A percentile compares a stretch with the other conserved stretches of the same genome.
These are phyloP conservation scores for Isatis lusitanica DNA, from an alignment of 441 rosid genomes.

Conservation along the genomic window DNA sequence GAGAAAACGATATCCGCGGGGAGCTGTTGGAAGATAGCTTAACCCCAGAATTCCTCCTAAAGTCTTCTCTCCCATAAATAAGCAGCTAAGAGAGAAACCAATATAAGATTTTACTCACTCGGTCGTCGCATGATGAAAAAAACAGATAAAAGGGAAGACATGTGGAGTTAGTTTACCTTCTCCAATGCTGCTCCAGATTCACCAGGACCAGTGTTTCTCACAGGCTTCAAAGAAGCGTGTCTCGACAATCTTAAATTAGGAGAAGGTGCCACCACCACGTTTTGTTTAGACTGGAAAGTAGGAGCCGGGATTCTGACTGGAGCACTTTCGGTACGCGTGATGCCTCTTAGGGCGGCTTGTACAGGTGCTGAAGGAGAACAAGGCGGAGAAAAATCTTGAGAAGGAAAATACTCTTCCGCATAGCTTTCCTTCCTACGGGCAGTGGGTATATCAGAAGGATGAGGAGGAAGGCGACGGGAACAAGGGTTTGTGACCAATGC, in stretches of 20 bases:
- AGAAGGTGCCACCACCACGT: slow-evolving; percentile 49
- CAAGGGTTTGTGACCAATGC: slow-evolving; percentile 54
- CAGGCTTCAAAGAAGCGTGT: slow-evolving; percentile 44
- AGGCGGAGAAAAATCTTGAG: slow-evolving; percentile 69
- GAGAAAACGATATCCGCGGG: slow-evolving; percentile 58
- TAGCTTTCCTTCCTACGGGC: slow-evolving; percentile 48
- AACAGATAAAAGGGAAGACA: slow-evolving; percentile 1
- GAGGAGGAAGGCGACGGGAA: slow-evolving; percentile 57
- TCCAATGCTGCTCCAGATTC: slow-evolving; percentile 50
- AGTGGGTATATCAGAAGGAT: slow-evolving; percentile 49
- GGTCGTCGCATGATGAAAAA: slow-evolving; percentile 6
- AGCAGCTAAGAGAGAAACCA: slow-evolving; percentile 40
- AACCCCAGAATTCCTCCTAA: slow-evolving; percentile 48
- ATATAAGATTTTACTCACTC: neutral
- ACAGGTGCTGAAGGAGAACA: slow-evolving; percentile 78
- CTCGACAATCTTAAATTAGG: slow-evolving; percentile 50
- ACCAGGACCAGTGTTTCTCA: slow-evolving; percentile 39
- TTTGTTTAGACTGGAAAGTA: slow-evolving; percentile 45
- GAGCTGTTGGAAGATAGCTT: slow-evolving; percentile 55
- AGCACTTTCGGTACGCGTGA: slow-evolving; percentile 77
- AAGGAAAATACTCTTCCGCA: slow-evolving; percentile 61
- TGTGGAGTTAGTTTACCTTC: slow-evolving; percentile 55
- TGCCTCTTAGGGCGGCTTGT: slow-evolving; percentile 41
- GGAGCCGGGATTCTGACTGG: slow-evolving; percentile 74
- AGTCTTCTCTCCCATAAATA: slow-evolving; percentile 60